phyloP scores from a whole-genome alignment of 2,329 filamentous ascomycete species.

The Phialophora expanda region DNA sequence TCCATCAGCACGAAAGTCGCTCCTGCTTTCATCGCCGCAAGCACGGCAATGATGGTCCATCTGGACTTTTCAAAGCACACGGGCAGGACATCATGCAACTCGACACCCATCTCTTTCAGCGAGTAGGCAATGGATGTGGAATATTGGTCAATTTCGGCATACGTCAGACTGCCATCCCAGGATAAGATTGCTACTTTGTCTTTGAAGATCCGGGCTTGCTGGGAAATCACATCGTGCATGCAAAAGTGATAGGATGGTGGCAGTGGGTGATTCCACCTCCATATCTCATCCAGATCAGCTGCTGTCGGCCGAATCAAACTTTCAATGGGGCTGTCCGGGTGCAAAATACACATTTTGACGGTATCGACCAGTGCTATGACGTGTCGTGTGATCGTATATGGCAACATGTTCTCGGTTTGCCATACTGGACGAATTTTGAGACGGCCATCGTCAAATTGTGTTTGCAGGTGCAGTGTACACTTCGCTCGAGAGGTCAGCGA shows the following conservation, averaged over 20 bases:
- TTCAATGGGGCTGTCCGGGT: conserved; percentile 42
- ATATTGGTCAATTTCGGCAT: conserved; percentile 43
- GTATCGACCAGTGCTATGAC: conserved; percentile 53
- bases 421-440: conserved; percentile 51
- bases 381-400: conserved; percentile 52
- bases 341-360: conserved; percentile 45
- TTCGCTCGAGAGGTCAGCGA: conserved; percentile 36
- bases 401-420: conserved; percentile 49
- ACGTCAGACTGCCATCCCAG: conserved; percentile 50
- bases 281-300: conserved; percentile 37
- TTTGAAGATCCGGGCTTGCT: conserved; percentile 21
- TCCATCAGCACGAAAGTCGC: conserved; percentile 52
- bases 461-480: conserved; percentile 44
- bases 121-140: conserved; percentile 47
- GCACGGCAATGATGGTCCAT: conserved; percentile 50
- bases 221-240: conserved; percentile 33
- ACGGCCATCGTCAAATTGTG: conserved; percentile 38
- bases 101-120: conserved; percentile 47
- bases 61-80: conserved; percentile 52
- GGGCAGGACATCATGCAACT: conserved; percentile 48
- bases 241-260: conserved; percentile 35
- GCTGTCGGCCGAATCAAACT: conserved; percentile 44
- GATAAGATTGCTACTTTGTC: conserved; percentile 40
- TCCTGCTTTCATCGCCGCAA: conserved; percentile 51
- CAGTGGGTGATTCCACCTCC: conserved; percentile 38